Base-by-base conservation (phyloP, 2,329 filamentous ascomycete species). In the Fusarium sp. region DNA sequence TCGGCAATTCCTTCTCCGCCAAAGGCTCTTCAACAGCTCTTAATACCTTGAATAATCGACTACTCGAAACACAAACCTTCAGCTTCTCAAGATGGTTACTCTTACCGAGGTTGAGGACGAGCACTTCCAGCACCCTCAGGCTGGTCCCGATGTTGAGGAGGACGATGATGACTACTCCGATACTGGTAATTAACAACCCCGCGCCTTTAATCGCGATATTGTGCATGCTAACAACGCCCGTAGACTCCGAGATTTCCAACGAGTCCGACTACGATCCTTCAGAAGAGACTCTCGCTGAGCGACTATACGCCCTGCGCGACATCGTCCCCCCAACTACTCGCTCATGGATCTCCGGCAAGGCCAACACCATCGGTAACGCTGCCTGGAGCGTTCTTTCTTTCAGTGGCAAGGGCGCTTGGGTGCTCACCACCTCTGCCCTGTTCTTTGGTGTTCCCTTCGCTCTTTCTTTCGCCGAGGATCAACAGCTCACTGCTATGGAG, bases 401-500 rank as follows among this genome's bases (percentile, higher is more conserved):
- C 81, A 89, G 92, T 78, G 95, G 95, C 77, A 96, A 95, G 86
- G 90, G 93, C 61, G 86, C 97, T 76, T 99, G 94, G 94, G 91
- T 98, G 62, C 86, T 99, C 66, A 94, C 92, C 83, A 97, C 95
- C 73, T 95, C 92, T 70, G 94, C 94, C 67, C 89, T 99, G 80
- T 86, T 99, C 80, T 85, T 98, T 73, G 95, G 94, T 77, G 94
- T 98, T 57, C 96, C 96, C 62, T 98, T 94, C 87, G 95, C 94
- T 66, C 87, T 99, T 76, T 95, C 94, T 65, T 95, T 94, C 81
- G 91, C 93, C 73, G 96, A 99, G 87, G 96, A 99, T 87, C 94
- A 98, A 88, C 94, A 97, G 86, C 91, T 97, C 82, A 88, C 95
- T 74, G 95, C 97, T 86, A 97, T 98, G 94, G 96, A 99, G 90